These are phyloP conservation scores for Psilocybe tampanensis DNA, from an alignment of 768 basidiomycete species.

Conservation along the genomic window DNA sequence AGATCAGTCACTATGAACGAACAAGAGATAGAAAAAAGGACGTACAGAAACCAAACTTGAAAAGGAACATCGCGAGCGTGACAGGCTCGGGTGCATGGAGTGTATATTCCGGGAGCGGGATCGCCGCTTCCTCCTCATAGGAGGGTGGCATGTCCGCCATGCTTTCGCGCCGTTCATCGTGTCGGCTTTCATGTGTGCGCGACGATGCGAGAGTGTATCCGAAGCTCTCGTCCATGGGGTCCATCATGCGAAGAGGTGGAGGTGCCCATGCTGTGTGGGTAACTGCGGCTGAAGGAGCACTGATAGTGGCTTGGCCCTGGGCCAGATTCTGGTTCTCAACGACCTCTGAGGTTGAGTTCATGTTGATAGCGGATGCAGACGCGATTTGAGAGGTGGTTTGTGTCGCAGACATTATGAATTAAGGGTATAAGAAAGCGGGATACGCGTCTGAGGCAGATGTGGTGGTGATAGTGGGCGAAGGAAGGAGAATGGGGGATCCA, in stretches of 20 bases:
- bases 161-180: constrained; percentile 32
- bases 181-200: constrained; percentile 40
- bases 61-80: constrained; percentile 61
- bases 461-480: too few relatives aligned
- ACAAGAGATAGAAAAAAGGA: constrained; percentile 9
- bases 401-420: constrained; percentile 3
- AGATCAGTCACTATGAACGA: constrained; percentile 8
- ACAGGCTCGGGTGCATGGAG: constrained; percentile 45
- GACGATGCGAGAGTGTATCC: constrained; percentile 38
- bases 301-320: constrained; percentile 6
- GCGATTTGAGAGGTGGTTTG: neutral
- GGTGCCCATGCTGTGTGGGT: constrained; percentile 23
- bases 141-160: constrained; percentile 39
- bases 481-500: too few relatives aligned
- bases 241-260: constrained; percentile 7
- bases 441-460: too few relatives aligned
- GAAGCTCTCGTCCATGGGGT: constrained; percentile 35
- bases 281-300: constrained; percentile 17
- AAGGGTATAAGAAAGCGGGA: neutral
- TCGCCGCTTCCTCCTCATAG: constrained; percentile 43
- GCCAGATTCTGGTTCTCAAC: constrained; percentile 11
- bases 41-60: constrained; percentile 67
- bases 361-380: constrained; percentile 7
- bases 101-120: constrained; percentile 38
- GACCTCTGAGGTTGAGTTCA: constrained; percentile 4